phyloP scores from a whole-genome alignment of 2,329 filamentous ascomycete species.

The Rosellinia necatrix region DNA sequence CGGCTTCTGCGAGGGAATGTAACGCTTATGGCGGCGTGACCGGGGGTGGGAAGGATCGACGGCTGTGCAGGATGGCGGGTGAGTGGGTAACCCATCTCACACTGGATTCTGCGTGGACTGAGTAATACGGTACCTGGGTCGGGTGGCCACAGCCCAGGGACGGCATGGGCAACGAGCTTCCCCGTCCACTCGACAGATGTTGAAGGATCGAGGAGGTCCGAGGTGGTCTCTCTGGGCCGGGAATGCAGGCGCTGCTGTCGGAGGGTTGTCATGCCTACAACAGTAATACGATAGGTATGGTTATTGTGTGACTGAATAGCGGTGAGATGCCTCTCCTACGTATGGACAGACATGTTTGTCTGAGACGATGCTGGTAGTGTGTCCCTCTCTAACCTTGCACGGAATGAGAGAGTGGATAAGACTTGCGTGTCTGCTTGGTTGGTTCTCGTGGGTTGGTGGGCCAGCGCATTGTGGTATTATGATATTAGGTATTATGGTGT shows the following conservation, averaged over 20 bases:
- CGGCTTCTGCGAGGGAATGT: slow-evolving; percentile 8
- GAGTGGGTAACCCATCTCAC: neutral
- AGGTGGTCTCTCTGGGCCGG: slow-evolving; percentile 1
- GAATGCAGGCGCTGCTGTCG: neutral
- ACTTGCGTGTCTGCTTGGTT: neutral
- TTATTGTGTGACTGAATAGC: slow-evolving; percentile 17
- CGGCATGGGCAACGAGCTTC: slow-evolving; percentile 13
- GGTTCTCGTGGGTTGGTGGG: no score
- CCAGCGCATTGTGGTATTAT: neutral
- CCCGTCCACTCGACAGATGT: slow-evolving; percentile 19
- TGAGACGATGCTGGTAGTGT: neutral
- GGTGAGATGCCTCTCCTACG: slow-evolving; percentile 11
- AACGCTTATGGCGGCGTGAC: slow-evolving; percentile 13
- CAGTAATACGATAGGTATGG: slow-evolving; percentile 1
- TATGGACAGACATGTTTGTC: neutral
- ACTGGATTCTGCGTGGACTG: neutral
- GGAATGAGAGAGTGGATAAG: no score
- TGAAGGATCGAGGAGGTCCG: neutral
- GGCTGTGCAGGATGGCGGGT: slow-evolving; percentile 7
- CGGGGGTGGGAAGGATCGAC: slow-evolving; percentile 14
- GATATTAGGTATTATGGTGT: no score
- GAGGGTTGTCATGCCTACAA: slow-evolving; percentile 4
- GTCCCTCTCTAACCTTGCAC: no score
- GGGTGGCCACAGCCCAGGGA: no score
- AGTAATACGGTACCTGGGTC: slow-evolving; percentile 9